Evolutionary conservation across 1,284 basidiomycete species (phyloP).

Genomic region (Sanguinoderma infundibulare): DNA sequence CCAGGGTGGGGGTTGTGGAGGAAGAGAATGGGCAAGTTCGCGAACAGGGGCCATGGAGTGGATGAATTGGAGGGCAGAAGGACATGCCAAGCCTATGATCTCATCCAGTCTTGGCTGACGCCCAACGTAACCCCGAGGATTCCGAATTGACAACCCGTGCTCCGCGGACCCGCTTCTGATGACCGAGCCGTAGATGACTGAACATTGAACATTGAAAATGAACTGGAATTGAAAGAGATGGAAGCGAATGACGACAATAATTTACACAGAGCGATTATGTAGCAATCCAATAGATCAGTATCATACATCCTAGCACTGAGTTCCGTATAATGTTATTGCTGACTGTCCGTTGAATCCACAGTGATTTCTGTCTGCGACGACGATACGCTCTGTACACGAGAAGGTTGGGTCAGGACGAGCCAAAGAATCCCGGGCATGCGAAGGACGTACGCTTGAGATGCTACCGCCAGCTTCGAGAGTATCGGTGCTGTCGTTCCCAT

Average conservation of each 20-base stretch:
- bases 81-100: background rate
- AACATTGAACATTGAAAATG: too few species aligned
- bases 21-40: background rate
- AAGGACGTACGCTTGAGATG: constrained; percentile 8
- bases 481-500: constrained; percentile 12
- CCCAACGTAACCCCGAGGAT: background rate
- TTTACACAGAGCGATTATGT: constrained; percentile 7
- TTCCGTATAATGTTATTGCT: background rate
- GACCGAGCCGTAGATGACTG: too few species aligned
- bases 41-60: background rate
- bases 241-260: constrained; percentile 3
- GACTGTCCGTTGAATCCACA: background rate
- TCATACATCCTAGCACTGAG: background rate
- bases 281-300: constrained; percentile 1
- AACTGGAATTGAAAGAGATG: too few species aligned
- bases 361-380: constrained; percentile 7
- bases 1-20: constrained; percentile 1
- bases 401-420: background rate
- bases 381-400: constrained; percentile 1
- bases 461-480: constrained; percentile 8
- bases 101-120: background rate
- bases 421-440: too few species aligned
- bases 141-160: background rate
- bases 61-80: too few species aligned
- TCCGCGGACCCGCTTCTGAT: background rate